phyloP scores from a whole-genome alignment of 2,329 filamentous ascomycete genomes.

The Fusarium succisae region DNA sequence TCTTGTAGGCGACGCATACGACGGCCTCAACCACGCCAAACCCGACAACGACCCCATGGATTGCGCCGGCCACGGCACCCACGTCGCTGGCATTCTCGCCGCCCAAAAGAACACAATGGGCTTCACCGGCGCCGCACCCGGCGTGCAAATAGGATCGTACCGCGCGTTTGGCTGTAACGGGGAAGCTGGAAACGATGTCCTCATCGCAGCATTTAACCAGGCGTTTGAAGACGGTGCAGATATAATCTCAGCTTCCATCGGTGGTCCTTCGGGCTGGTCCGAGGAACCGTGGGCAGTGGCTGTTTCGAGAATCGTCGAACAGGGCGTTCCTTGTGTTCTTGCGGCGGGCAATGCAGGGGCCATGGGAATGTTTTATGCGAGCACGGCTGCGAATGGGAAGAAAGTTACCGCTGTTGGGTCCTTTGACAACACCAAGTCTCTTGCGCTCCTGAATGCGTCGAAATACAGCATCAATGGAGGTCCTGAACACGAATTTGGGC shows the following conservation, averaged over 20 bases:
- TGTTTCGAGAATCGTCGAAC: constrained; percentile 61
- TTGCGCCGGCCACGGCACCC: constrained; percentile 68
- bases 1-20: constrained; percentile 65
- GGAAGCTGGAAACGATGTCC: constrained; percentile 61
- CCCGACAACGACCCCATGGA: constrained; percentile 64
- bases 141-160: constrained; percentile 65
- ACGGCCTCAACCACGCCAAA: constrained; percentile 49
- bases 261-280: constrained; percentile 61
- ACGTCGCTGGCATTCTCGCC: constrained; percentile 70
- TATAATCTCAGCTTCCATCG: constrained; percentile 66
- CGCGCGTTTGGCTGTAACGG: constrained; percentile 66
- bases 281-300: constrained; percentile 61
- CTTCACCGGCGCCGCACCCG: constrained; percentile 67
- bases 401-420: constrained; percentile 60
- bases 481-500: constrained; percentile 52
- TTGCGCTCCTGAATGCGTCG: constrained; percentile 54
- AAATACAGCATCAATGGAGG: constrained; percentile 53
- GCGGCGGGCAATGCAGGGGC: constrained; percentile 63
- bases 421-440: constrained; percentile 57
- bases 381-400: constrained; percentile 58
- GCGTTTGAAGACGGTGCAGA: constrained; percentile 69
- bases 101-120: constrained; percentile 62
- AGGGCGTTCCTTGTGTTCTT: constrained; percentile 62
- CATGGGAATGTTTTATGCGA: constrained; percentile 59
- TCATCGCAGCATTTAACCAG: constrained; percentile 67